Base-by-base conservation (phyloP, 2,329 filamentous ascomycete species). In the Arthroderma sp. region DNA sequence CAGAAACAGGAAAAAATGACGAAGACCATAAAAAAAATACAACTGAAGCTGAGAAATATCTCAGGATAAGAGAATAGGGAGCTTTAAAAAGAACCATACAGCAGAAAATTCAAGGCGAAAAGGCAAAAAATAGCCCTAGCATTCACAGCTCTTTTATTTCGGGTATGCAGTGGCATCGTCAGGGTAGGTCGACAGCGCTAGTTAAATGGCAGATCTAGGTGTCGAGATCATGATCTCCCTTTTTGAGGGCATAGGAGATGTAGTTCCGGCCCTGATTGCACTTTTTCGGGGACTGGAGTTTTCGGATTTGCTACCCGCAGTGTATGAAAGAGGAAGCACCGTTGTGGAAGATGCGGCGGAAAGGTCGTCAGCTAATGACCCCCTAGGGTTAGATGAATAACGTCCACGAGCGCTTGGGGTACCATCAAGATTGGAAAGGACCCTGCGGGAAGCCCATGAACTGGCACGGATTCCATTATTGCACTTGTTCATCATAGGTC, bases 261-360 rank as follows among this genome's bases (percentile, higher is more conserved):
- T 44, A 30, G 62, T 63, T 9, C 58, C 61, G 10, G 62, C 52
- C 44, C 60, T 29, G n/a, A 37, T 29, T 6, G 4, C 15, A 59
- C 48, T 59, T 49, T 66, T 68, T 29, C 59, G 60, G n/a, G 65
- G 62, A 47, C 59, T 68, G 28, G 62, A 61, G 43, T 60, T 60
- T 38, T 59, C 59, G 8, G 64, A 59, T 40, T 56, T 58, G 40
- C 52, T 52, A 28, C 61, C 57, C 22, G 49, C 49, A 41, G 48
- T 50, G 11, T 60, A 53, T 9, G 60, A 55, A 31, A 54, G 52
- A 0, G 63, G 59, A 29, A 62, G 50, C 29, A 53, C 53, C 3
- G 60, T 59, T 50, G 61, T 64, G 29, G 62, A 61, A n/a, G 61
- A 61, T 7, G 56, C 57, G 40, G 55, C 53, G 9, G 63, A 58